Base-by-base conservation (phyloP, 192 early-diverging fungal species). In the Funneliformis mosseae region DNA sequence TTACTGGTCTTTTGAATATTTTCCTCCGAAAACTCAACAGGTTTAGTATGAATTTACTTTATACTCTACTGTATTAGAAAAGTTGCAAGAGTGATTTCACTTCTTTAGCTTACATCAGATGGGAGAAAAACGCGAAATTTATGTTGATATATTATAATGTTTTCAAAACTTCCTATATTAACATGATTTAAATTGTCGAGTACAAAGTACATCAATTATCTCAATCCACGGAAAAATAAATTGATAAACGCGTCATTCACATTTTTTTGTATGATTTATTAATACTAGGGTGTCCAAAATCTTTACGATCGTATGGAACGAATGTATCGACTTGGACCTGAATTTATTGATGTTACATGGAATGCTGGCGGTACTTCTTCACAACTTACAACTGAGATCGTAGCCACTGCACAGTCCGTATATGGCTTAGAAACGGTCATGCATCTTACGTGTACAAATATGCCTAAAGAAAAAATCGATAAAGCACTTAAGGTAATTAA, bases 401-500 rank as follows among this genome's bases (percentile, higher is more conserved):
- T 92, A 63, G 87, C 91, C 0, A 94, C 93, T 16, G 94, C 96
- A 8, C 97, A 98, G 90, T 89, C 91, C 42, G 94, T 97, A 2
- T 95, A 95, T 81, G 96, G 96, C 4, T 88, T 98, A 25, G 96
- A 98, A 79, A 94, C 95, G 0, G 88, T 91, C 79, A 97, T 98
- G 97, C 98, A 99, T 83, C 87, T 99, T 83, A 99, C 97, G 18
- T 99, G 98, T 82, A 98, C 98, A 72, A 99, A 99, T 83, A 99
- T 98, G 96, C 95, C 95, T 67, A 85, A 87, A 27, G 88, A 88
- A 42, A 95, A 93, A 87, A 90, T 99, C 55, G 97, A 98, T 78
- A 81, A 77, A 43, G 98, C 96, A 3, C 86, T 99, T 27, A 87
- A 87, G 82, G 89, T 88, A 84, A 67, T 46, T 23, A 39, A 62